Percentiles rank a stretch among this genome's conserved stretches.
Evolutionary conservation across 306 rosid genomes (phyloP).

Genomic region (Sophora flavescens): DNA sequence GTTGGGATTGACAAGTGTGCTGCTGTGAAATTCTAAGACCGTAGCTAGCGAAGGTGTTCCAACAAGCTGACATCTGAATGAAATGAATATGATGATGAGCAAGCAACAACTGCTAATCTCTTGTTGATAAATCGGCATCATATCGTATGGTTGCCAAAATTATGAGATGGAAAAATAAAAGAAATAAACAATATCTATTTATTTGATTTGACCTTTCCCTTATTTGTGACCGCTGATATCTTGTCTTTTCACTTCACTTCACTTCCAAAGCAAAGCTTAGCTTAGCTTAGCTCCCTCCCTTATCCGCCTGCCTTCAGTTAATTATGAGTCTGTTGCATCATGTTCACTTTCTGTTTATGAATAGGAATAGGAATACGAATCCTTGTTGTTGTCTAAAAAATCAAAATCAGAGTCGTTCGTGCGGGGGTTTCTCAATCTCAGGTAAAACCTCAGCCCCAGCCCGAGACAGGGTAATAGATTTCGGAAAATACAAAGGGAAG

Average conservation of each 20-base stretch:
- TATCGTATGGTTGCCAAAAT: conserved; percentile 1
- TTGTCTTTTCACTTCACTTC: too few species aligned
- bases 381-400: too few species aligned
- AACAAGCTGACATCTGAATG: not conserved
- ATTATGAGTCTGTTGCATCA: conserved; percentile 12
- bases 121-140: not conserved
- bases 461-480: conserved; percentile 63
- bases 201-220: too few species aligned
- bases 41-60: conserved; percentile 26
- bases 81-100: not conserved
- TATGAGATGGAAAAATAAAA: too few species aligned
- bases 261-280: too few species aligned
- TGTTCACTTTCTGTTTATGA: not conserved
- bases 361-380: too few species aligned
- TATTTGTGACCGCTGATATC: too few species aligned
- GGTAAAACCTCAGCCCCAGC: too few species aligned
- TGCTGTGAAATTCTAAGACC: conserved; percentile 37
- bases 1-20: conserved; percentile 3
- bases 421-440: conserved; percentile 31
- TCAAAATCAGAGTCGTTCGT: not conserved
- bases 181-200: too few species aligned
- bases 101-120: too few species aligned
- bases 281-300: too few species aligned
- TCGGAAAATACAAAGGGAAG: conserved; percentile 74
- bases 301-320: too few species aligned